A percentile compares a stretch with the other conserved stretches of the same genome.
phyloP scores from a whole-genome alignment of 148 eudicot genomes.

The Camellia granthamiana region DNA sequence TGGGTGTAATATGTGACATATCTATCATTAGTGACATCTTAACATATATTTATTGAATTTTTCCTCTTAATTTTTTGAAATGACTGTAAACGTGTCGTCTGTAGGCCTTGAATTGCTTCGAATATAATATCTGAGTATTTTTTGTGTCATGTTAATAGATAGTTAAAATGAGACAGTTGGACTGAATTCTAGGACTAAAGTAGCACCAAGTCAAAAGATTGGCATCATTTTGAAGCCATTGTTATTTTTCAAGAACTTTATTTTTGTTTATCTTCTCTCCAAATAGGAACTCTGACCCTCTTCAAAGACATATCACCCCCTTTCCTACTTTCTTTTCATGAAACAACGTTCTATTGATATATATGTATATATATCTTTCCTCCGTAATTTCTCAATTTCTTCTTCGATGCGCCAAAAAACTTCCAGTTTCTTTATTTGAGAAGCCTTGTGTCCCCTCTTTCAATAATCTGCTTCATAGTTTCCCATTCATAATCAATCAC shows the following conservation, averaged over 20 bases:
- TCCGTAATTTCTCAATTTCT: not conserved
- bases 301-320: not conserved
- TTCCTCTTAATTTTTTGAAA: too few relatives aligned
- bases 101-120: too few relatives aligned
- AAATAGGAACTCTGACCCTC: not conserved
- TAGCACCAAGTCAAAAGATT: conserved; percentile 8
- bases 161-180: conserved; percentile 11
- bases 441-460: too few relatives aligned
- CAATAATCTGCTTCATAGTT: conserved; percentile 9
- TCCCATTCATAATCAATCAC: conserved; percentile 12
- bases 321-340: too few relatives aligned
- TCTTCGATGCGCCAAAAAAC: not conserved
- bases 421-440: not conserved
- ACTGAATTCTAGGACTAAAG: not conserved
- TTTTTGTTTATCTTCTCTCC: conserved; percentile 6
- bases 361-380: not conserved
- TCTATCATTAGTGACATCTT: not conserved
- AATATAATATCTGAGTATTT: too few relatives aligned
- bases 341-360: not conserved
- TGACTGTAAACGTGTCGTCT: too few relatives aligned
- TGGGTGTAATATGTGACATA: not conserved
- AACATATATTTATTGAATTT: too few relatives aligned
- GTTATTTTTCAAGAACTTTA: not conserved
- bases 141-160: not conserved
- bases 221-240: not conserved